Percentiles rank a stretch among this genome's conserved stretches.
Evolutionary conservation across 2,329 filamentous ascomycete species (phyloP).

Genomic region (Metarhizium guizhouense): DNA sequence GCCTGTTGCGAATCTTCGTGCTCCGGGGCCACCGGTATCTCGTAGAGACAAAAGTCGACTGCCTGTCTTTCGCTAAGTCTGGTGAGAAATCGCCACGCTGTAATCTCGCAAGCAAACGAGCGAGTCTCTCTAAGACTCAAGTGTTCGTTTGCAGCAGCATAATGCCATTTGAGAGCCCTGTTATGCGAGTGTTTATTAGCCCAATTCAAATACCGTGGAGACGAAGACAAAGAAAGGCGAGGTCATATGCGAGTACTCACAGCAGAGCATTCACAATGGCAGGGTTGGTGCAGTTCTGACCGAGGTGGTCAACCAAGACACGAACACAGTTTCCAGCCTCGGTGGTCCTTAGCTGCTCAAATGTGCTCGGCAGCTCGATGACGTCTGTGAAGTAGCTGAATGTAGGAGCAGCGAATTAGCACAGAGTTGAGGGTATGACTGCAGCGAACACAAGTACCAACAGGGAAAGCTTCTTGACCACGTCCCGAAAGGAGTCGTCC

Average conservation of each 20-base stretch:
- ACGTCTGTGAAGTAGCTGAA: conserved; percentile 53
- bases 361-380: conserved; percentile 56
- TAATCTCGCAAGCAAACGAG: conserved; percentile 69
- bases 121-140: conserved; percentile 59
- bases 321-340: conserved; percentile 50
- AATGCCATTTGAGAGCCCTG: conserved; percentile 70
- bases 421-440: not conserved
- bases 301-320: conserved; percentile 55
- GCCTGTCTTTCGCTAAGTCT: conserved; percentile 63
- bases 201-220: not conserved
- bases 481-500: conserved; percentile 51
- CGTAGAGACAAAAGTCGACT: conserved; percentile 65
- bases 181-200: not conserved
- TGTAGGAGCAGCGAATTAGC: not conserved
- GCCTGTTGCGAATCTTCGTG: conserved; percentile 8
- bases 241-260: conserved; percentile 39
- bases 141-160: conserved; percentile 52
- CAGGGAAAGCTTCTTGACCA: conserved; percentile 60
- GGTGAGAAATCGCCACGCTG: conserved; percentile 69
- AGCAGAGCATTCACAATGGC: conserved; percentile 65
- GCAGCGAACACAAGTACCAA: conserved; percentile 24
- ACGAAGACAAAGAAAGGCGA: not conserved
- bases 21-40: conserved; percentile 45
- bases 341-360: conserved; percentile 64
- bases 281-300: conserved; percentile 54